phyloP scores from a whole-genome alignment of 2,329 filamentous ascomycete species.

The Phaeoacremonium minimum region DNA sequence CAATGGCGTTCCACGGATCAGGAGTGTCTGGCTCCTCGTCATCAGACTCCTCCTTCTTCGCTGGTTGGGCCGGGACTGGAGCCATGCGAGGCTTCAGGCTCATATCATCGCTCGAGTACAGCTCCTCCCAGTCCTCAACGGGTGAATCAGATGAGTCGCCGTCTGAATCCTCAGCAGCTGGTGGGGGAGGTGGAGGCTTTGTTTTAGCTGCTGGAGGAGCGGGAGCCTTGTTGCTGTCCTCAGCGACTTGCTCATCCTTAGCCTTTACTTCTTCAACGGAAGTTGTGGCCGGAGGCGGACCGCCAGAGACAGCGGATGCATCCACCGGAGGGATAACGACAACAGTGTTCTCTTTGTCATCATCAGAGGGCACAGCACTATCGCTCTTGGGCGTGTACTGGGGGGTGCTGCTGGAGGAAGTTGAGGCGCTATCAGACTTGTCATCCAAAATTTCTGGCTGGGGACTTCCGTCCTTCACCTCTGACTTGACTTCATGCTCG shows the following conservation, averaged over 20 bases:
- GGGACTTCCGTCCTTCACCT: conserved; percentile 7
- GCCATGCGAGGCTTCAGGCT: conserved; percentile 42
- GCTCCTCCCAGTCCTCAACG: conserved; percentile 53
- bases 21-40: conserved; percentile 47
- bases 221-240: conserved; percentile 2
- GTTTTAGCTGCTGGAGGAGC: not conserved
- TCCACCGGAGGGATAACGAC: conserved; percentile 24
- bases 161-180: conserved; percentile 33
- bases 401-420: conserved; percentile 13
- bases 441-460: not conserved
- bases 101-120: conserved; percentile 56
- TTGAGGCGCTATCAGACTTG: conserved; percentile 12
- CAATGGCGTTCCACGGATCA: conserved; percentile 60
- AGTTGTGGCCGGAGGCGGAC: conserved; percentile 11
- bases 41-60: conserved; percentile 33
- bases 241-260: not conserved
- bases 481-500: conserved; percentile 4
- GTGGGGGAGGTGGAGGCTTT: conserved; percentile 5
- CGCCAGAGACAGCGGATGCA: conserved; percentile 12
- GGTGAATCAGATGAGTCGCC: conserved; percentile 57
- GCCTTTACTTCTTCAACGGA: not conserved
- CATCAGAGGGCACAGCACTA: conserved; percentile 10
- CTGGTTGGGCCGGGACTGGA: conserved; percentile 25
- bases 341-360: no score
- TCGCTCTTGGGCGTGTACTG: conserved; percentile 19